These are phyloP conservation scores for Byssochlamys sp. DNA, from an alignment of 2,329 filamentous ascomycete genomes.

Conservation along the genomic window DNA sequence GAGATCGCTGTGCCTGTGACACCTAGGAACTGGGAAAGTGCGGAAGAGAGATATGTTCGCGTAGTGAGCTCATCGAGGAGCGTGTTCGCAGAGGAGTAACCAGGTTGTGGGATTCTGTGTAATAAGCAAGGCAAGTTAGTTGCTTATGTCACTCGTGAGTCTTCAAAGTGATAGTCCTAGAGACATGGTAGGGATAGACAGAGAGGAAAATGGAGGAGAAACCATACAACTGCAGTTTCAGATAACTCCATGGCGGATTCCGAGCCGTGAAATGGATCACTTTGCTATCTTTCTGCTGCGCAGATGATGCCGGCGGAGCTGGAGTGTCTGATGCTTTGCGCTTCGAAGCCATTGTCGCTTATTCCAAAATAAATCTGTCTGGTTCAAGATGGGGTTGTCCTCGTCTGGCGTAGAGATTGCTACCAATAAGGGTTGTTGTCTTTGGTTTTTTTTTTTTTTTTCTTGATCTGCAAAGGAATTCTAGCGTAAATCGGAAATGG, in stretches of 20 bases:
- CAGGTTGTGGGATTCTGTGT: conserved; percentile 20
- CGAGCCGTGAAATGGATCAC: conserved; percentile 28
- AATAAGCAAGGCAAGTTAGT: conserved; percentile 5
- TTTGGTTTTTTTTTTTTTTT: not conserved
- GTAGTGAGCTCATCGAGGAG: conserved; percentile 38
- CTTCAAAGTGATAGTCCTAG: too few species aligned
- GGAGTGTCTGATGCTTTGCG: not conserved
- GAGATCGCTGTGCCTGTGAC: conserved; percentile 38
- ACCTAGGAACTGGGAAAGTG: conserved; percentile 40
- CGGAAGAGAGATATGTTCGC: conserved; percentile 36
- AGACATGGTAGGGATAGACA: not conserved
- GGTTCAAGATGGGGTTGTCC: not conserved
- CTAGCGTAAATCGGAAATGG: not conserved
- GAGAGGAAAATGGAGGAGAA: not conserved
- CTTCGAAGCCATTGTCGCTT: not conserved
- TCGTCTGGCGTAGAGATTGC: too few species aligned
- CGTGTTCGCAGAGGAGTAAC: conserved; percentile 6
- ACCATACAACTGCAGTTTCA: conserved; percentile 33
- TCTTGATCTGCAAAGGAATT: not conserved
- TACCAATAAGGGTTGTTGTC: too few species aligned
- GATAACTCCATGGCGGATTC: conserved; percentile 35
- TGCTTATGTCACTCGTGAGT: not conserved
- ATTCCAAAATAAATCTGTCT: not conserved
- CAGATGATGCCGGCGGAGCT: not conserved
- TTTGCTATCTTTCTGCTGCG: not conserved